Evolutionary conservation across 768 basidiomycete genomes (phyloP), one percentile per base, ranked within the genome.

Genomic region (Agrocybe chaxingu): DNA sequence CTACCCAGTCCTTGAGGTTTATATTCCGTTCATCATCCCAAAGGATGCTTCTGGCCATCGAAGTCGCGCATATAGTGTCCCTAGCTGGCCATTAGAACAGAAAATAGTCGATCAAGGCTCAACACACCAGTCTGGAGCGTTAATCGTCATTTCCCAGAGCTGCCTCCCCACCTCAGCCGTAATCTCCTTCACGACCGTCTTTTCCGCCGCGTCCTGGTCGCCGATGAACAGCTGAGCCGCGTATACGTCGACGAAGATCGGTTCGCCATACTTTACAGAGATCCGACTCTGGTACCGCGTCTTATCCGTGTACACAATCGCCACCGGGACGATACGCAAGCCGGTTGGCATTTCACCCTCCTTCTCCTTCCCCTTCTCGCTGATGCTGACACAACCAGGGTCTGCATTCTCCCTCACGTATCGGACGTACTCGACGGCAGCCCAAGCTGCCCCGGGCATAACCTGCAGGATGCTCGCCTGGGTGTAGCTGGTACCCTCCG

Each of bases 291-390:
- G 68, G 62, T 85, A 89, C 58, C 72, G 75, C 8, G 78, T 69
- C 68, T 90, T 87, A 58, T 88, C 77, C 12, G 79, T 81, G 66
- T 89, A 91, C 8, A 82, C 82, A 47, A 90, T 78, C 1, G 74
- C 78, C n/a, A 81, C 81, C 0, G 85, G 87, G 1, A 88, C 68
- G 51, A 87, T 71, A 1, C 71, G 57, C 37, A 82, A 67, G 32
- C 66, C 67, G 52, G 52, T 57, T 42, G 44, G 34, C 35, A 43
- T 6, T 12, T 40, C 52, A 10, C 19, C 44, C 38, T 72, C 64
- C 52, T 48, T 58, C 29, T 47, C 54, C 32, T 55, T 55, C n/a
- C 39, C 45, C 37, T 56, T 49, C 36, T 35, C 31, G 31, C 35
- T 52, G 48, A 46, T 33, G 37, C 49, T 45, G 9, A 50, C 54